These are phyloP conservation scores for Pseudogymnoascus sp. DNA, from an alignment of 2,329 filamentous ascomycete species.

Conservation along the genomic window DNA sequence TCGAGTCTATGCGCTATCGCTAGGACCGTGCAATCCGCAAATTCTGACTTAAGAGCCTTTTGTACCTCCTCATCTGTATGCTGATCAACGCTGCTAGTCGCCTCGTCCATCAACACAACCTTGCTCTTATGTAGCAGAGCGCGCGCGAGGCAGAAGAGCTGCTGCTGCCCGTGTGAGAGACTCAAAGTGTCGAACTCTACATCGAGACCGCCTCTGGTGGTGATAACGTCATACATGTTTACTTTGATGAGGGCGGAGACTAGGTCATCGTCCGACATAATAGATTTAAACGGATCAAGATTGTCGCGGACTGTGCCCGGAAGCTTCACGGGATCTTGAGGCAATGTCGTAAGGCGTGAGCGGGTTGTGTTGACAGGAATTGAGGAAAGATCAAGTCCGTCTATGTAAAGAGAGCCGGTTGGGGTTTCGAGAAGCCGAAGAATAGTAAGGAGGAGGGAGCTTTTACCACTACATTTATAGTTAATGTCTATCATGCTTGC, in stretches of 20 bases:
- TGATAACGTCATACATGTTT: slow-evolving; percentile 31
- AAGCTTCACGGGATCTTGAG: slow-evolving; percentile 42
- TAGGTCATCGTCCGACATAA: slow-evolving; percentile 33
- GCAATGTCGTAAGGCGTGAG: slow-evolving; percentile 28
- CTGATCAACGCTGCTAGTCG: slow-evolving; percentile 25
- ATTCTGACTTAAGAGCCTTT: background rate
- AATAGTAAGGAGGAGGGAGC: slow-evolving; percentile 32
- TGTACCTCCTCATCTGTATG: background rate
- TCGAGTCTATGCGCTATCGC: slow-evolving; percentile 31
- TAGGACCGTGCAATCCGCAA: slow-evolving; percentile 24
- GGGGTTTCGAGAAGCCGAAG: slow-evolving; percentile 35
- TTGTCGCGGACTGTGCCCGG: slow-evolving; percentile 40
- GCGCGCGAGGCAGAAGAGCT: slow-evolving; percentile 81
- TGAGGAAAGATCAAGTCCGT: slow-evolving; percentile 37
- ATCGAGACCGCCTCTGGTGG: slow-evolving; percentile 9
- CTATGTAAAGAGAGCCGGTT: slow-evolving; percentile 38
- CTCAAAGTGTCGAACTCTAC: background rate
- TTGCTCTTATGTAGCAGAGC: slow-evolving; percentile 67
- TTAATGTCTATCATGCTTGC: background rate
- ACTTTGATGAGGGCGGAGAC: slow-evolving; percentile 37
- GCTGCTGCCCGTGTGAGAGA: slow-evolving; percentile 59
- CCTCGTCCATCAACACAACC: slow-evolving; percentile 28
- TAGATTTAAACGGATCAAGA: slow-evolving; percentile 35
- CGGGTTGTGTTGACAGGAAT: slow-evolving; percentile 38
- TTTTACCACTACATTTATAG: slow-evolving; percentile 29